These are phyloP conservation scores for Cerioporus squamosus DNA, from an alignment of 1,284 basidiomycete genomes.

Conservation along the genomic window DNA sequence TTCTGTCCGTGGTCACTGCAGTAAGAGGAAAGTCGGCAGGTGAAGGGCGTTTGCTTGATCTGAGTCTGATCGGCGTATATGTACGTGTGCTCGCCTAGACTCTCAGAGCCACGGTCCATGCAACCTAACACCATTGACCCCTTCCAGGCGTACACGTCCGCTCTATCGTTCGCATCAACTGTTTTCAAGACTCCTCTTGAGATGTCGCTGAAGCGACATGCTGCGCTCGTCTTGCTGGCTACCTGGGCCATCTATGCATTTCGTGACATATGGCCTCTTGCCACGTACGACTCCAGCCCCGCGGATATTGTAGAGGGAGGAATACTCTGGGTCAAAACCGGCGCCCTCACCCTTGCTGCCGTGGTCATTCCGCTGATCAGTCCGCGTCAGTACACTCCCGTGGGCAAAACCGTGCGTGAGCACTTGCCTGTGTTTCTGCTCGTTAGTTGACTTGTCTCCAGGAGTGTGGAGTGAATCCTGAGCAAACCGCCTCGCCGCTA, in stretches of 20 bases:
- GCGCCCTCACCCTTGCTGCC: constrained; percentile 43
- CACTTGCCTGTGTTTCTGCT: not conserved
- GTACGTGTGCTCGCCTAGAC: constrained; percentile 27
- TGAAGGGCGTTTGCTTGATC: too few species aligned
- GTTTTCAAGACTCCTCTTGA: not conserved
- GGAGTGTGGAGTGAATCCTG: constrained; percentile 53
- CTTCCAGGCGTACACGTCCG: constrained; percentile 22
- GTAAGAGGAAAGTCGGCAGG: too few species aligned
- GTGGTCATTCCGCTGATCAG: constrained; percentile 45
- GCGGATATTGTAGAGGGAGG: constrained; percentile 39
- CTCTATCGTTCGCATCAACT: constrained; percentile 9
- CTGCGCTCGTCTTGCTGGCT: constrained; percentile 16
- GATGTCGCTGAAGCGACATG: constrained; percentile 6
- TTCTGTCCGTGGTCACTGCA: too few species aligned
- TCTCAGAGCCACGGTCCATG: constrained; percentile 35
- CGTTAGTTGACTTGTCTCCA: constrained; percentile 20
- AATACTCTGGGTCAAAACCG: constrained; percentile 34
- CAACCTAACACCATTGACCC: constrained; percentile 34
- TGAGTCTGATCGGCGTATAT: constrained; percentile 35
- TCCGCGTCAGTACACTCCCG: constrained; percentile 34
- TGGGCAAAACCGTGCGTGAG: not conserved
- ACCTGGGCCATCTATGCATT: constrained; percentile 46
- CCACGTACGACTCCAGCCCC: constrained; percentile 48
- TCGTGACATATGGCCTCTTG: constrained; percentile 65
- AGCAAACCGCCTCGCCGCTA: constrained; percentile 67